Evolutionary conservation across 2,329 filamentous ascomycete genomes (phyloP).

Genomic region (Tympanopsis confertula): DNA sequence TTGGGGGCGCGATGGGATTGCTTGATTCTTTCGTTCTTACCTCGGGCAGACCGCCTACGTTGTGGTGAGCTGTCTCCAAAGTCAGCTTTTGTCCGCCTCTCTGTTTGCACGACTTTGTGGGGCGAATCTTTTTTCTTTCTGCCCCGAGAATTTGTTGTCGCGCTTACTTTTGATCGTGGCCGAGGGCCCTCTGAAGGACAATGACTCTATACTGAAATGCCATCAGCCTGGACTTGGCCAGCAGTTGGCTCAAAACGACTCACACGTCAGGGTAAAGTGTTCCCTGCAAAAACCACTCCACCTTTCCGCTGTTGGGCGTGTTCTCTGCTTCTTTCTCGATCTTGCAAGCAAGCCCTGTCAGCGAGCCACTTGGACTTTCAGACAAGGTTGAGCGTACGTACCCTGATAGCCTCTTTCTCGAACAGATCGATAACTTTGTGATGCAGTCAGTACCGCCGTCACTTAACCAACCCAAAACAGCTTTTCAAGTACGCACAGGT

Average conservation of each 20-base stretch:
- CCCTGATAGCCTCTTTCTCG: slow-evolving; percentile 55
- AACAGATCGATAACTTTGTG: slow-evolving; percentile 68
- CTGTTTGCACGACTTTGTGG: background rate
- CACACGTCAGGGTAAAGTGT: slow-evolving; percentile 49
- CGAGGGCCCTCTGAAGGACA: slow-evolving; percentile 34
- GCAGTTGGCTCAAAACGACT: too few relatives aligned
- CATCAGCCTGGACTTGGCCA: background rate
- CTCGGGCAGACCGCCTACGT: slow-evolving; percentile 28
- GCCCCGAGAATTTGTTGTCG: too few relatives aligned
- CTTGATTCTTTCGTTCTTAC: too few relatives aligned
- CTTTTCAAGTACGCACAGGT: slow-evolving; percentile 27
- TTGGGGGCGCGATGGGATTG: slow-evolving; percentile 7
- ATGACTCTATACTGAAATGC: slow-evolving; percentile 28
- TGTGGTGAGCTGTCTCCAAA: slow-evolving; percentile 24
- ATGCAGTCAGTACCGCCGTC: slow-evolving; percentile 15
- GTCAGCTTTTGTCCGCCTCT: slow-evolving; percentile 5
- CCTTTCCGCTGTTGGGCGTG: slow-evolving; percentile 57
- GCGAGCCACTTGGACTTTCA: too few relatives aligned
- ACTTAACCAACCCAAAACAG: background rate
- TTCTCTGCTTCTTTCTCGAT: slow-evolving; percentile 63
- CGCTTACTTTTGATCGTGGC: background rate
- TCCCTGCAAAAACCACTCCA: slow-evolving; percentile 80
- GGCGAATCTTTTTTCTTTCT: slow-evolving; percentile 2
- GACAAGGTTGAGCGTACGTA: too few relatives aligned
- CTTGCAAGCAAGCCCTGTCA: slow-evolving; percentile 36